Percentiles rank a stretch among this genome's conserved stretches.
phyloP scores from a whole-genome alignment of 495 filamentous ascomycete genomes.

The Penicillium goetzii region DNA sequence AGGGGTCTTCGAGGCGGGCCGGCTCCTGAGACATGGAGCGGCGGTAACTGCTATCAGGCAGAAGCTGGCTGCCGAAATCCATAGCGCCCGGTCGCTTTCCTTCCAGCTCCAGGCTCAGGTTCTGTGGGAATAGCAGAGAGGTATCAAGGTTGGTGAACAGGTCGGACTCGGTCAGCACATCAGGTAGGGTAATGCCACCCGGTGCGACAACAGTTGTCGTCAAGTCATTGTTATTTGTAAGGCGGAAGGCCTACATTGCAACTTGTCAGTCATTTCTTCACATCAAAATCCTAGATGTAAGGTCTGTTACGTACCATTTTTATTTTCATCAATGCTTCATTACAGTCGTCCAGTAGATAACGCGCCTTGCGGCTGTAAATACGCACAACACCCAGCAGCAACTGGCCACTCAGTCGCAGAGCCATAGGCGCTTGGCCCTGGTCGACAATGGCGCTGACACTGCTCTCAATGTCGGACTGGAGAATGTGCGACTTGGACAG shows the following conservation, averaged over 20 bases:
- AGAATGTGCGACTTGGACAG: conserved; percentile 93
- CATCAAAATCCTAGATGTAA: neutral
- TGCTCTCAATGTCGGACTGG: conserved; percentile 88
- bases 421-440: conserved; percentile 95
- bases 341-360: conserved; percentile 95
- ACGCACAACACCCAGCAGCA: conserved; percentile 91
- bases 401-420: conserved; percentile 87
- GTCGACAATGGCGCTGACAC: conserved; percentile 90
- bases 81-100: conserved; percentile 59
- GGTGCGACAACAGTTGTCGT: conserved; percentile 68
- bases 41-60: conserved; percentile 63
- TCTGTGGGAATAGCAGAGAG: conserved; percentile 71
- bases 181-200: conserved; percentile 77
- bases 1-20: conserved; percentile 52
- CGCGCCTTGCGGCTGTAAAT: conserved; percentile 97
- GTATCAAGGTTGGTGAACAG: conserved; percentile 76
- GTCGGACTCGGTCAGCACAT: conserved; percentile 87
- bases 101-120: conserved; percentile 60
- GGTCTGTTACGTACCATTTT: conserved; percentile 76
- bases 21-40: conserved; percentile 55
- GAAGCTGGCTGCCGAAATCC: conserved; percentile 68
- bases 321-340: conserved; percentile 94
- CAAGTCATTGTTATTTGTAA: conserved; percentile 78
- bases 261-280: neutral
- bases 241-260: conserved; percentile 67